Conservation (phyloP, 306 rosid genomes). For the Begonia loranthoides region DNA sequence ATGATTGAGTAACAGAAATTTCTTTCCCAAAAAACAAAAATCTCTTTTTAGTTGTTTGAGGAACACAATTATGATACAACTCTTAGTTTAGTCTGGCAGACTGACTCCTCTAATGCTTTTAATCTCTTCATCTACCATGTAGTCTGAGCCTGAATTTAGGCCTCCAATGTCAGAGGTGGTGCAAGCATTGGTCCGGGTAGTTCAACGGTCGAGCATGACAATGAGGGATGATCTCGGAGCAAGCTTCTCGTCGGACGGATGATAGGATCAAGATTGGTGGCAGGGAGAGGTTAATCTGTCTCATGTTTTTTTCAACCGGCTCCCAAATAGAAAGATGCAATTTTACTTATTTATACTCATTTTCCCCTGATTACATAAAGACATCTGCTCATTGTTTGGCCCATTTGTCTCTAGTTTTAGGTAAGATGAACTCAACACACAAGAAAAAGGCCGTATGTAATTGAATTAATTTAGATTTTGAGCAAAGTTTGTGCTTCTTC, state of each 20-base stretch:
- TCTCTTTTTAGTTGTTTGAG: no score
- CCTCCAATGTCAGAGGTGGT: constrained; percentile 76
- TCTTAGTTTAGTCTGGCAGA: background rate
- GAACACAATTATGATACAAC: background rate
- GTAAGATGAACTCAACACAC: background rate
- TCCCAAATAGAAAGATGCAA: no score
- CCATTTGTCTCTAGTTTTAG: background rate
- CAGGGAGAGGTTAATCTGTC: no score
- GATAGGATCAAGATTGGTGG: constrained; percentile 1
- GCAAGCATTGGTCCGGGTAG: constrained; percentile 47
- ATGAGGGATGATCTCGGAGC: constrained; percentile 44
- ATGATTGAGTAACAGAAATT: no score
- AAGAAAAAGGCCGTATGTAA: background rate
- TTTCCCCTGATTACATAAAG: background rate
- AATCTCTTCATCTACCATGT: background rate
- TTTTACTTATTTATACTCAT: no score
- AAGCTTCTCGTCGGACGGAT: constrained; percentile 27
- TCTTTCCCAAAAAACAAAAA: no score
- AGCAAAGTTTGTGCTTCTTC: background rate
- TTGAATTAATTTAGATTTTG: background rate
- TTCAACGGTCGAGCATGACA: constrained; percentile 41
- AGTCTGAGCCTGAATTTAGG: constrained; percentile 68
- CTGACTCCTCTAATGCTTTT: background rate
- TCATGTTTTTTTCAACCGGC: no score
- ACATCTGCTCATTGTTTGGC: background rate